These are phyloP conservation scores for Primulina tabacum DNA, from an alignment of 257 asterid species.

Conservation along the genomic window DNA sequence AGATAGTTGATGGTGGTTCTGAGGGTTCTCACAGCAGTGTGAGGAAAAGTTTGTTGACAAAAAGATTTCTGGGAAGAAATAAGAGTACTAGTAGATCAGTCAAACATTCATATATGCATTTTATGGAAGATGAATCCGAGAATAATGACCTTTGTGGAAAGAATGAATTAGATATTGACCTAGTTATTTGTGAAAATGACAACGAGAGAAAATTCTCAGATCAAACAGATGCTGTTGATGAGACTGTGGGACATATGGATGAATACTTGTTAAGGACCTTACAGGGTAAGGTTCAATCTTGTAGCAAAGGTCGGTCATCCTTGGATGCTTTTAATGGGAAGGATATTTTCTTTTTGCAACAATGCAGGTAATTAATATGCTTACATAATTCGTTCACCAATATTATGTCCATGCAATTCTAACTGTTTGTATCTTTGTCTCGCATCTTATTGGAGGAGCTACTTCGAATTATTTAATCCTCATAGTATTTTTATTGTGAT, in stretches of 20 bases:
- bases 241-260: constrained; percentile 31
- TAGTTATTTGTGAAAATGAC: not conserved
- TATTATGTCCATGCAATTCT: not conserved
- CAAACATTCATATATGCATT: constrained; percentile 32
- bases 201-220: not conserved
- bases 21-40: constrained; percentile 49
- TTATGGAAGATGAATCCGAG: constrained; percentile 32
- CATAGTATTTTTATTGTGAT: not conserved
- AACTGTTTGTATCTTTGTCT: not conserved
- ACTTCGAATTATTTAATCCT: constrained; percentile 3
- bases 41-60: constrained; percentile 29
- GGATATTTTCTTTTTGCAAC: constrained; percentile 32
- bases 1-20: constrained; percentile 55
- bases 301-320: constrained; percentile 47
- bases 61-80: constrained; percentile 29
- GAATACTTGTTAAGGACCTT: constrained; percentile 40
- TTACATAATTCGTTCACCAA: constrained; percentile 2
- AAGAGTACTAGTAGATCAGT: constrained; percentile 24
- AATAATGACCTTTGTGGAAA: constrained; percentile 35
- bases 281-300: constrained; percentile 49
- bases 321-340: constrained; percentile 37
- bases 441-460: not conserved
- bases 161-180: constrained; percentile 33
- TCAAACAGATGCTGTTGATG: constrained; percentile 28
- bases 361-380: constrained; percentile 42